Conservation (phyloP, 768 basidiomycete species). For the Porpolomopsis calyptriformis region DNA sequence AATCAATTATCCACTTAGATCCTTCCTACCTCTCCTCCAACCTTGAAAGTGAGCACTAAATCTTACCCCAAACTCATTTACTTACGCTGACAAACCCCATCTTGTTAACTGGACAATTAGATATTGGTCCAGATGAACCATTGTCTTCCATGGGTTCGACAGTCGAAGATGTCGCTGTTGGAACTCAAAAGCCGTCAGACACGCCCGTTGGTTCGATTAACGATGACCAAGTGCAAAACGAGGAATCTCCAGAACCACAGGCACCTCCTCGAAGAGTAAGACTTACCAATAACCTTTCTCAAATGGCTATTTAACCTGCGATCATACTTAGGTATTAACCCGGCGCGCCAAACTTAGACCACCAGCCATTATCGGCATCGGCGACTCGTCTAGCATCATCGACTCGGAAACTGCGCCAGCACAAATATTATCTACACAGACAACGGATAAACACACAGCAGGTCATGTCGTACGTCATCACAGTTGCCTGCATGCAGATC, state of each 20-base stretch:
- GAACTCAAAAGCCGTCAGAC: too few relatives aligned
- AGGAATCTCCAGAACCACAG: conserved; percentile 9
- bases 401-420: too few relatives aligned
- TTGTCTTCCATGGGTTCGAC: too few relatives aligned
- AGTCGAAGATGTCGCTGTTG: too few relatives aligned
- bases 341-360: conserved; percentile 30
- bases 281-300: background rate
- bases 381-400: conserved; percentile 33
- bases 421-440: too few relatives aligned
- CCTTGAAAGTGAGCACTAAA: conserved; percentile 11
- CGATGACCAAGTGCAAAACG: too few relatives aligned
- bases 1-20: conserved; percentile 36
- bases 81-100: background rate
- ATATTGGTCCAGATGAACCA: conserved; percentile 43
- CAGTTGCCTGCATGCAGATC: conserved; percentile 10
- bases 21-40: conserved; percentile 19
- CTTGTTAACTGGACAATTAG: too few relatives aligned
- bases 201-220: too few relatives aligned
- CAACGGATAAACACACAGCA: too few relatives aligned
- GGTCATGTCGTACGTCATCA: conserved; percentile 14
- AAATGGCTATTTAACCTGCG: conserved; percentile 1
- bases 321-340: conserved; percentile 27
- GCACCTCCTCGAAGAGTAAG: conserved; percentile 24
- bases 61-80: conserved; percentile 5
- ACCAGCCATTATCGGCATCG: conserved; percentile 32